Conservation (phyloP, 768 basidiomycete genomes). For the Russula compacta region DNA sequence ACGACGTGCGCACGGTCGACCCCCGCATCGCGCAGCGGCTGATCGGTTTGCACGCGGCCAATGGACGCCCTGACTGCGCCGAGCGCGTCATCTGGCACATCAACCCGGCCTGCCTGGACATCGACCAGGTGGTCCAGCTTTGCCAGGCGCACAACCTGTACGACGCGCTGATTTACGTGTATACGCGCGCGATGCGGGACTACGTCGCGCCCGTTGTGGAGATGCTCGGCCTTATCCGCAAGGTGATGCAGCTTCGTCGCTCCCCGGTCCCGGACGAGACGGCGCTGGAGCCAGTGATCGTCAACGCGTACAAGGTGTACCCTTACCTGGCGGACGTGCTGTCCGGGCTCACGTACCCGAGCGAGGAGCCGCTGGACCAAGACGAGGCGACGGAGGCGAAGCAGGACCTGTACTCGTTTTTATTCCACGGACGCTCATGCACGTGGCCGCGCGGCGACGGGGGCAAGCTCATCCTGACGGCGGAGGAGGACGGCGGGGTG, state of each 20-base stretch:
- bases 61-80: conserved; percentile 60
- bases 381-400: conserved; percentile 65
- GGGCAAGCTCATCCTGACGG: conserved; percentile 65
- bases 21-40: conserved; percentile 83
- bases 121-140: conserved; percentile 83
- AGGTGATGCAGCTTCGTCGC: conserved; percentile 47
- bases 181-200: conserved; percentile 80
- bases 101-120: conserved; percentile 81
- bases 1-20: conserved; percentile 65
- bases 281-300: conserved; percentile 46
- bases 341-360: conserved; percentile 81
- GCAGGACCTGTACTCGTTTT: conserved; percentile 64
- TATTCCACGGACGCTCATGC: conserved; percentile 75
- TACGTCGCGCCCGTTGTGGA: conserved; percentile 86
- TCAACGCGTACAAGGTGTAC: conserved; percentile 87
- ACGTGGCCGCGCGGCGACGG: conserved; percentile 69
- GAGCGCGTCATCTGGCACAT: conserved; percentile 96
- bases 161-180: conserved; percentile 92
- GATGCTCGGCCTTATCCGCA: conserved; percentile 66
- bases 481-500: conserved; percentile 59
- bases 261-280: conserved; percentile 26
- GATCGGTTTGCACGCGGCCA: conserved; percentile 66
- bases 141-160: conserved; percentile 80
- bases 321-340: conserved; percentile 77
- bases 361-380: conserved; percentile 56